Evolutionary conservation across 2,329 filamentous ascomycete genomes (phyloP), one percentile per base, ranked within the genome.

Genomic region (Fusarium cyanostomum): DNA sequence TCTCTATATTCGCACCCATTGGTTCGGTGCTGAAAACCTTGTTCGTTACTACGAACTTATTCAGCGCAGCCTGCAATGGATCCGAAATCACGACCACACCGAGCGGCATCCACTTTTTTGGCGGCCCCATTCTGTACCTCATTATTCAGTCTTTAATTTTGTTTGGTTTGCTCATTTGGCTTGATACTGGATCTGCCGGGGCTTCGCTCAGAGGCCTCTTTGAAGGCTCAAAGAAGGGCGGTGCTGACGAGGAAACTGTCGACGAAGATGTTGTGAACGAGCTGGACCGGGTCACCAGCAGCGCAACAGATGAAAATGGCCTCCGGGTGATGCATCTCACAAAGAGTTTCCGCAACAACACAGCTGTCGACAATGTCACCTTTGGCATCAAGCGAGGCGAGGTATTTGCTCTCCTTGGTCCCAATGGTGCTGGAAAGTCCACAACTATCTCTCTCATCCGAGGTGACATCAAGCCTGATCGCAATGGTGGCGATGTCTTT

Each of bases 391-490:
- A 86, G 13, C 87, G 86, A 44, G 90, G 91, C 45, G 90, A 97
- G 73, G 91, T 96, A 1, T 97, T 96, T 76, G 93, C 93, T 0
- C 83, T 97, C 0, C 84, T 98, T 1, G 94, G 94, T 0, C 93
- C 94, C 13, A 97, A 97, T 72, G 93, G 94, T 21, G 94, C 94
- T 2, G 94, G 94, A 55, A 97, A 97, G 71, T 92, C 89, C 0
- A 96, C 93, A 0, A 96, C 91, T 0, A 96, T 97, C 68, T 92
- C 89, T 2, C 81, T 97, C 38, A 92, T 98, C 65, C 87, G 94
- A 61, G 94, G 94, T n/a, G 94, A 97, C 70, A 84, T 94, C 26
- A 87, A 88, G 48, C 92, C 93, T 0, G 88, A 85, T 44, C 79
- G 78, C 52, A 85, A 87, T 51, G 85, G 86, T n/a, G 92, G 92